Evolutionary conservation across 1,284 basidiomycete species (phyloP).

Genomic region (Phylloboletellus chloephorus): DNA sequence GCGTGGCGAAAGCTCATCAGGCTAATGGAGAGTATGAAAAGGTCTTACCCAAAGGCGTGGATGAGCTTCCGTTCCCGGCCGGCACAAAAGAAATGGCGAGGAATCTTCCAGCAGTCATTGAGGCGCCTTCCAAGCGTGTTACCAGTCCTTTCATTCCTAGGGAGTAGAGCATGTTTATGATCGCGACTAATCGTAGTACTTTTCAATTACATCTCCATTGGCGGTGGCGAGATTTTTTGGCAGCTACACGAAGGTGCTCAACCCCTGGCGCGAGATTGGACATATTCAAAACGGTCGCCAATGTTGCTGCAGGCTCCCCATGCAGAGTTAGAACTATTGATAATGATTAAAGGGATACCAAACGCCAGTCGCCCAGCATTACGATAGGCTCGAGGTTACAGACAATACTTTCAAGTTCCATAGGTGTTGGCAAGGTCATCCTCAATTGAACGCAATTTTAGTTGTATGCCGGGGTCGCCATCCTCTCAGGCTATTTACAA

Average conservation of each 20-base stretch:
- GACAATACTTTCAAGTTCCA: too few species aligned
- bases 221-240: too few species aligned
- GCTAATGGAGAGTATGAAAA: slow-evolving; percentile 76
- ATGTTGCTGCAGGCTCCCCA: not conserved
- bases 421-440: too few species aligned
- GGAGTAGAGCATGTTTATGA: slow-evolving; percentile 43
- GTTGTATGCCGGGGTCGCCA: too few species aligned
- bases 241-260: not conserved
- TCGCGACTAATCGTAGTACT: slow-evolving; percentile 2
- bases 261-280: not conserved
- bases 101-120: slow-evolving; percentile 56
- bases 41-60: slow-evolving; percentile 78
- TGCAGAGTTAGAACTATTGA: too few species aligned
- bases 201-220: slow-evolving; percentile 5
- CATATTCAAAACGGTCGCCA: not conserved
- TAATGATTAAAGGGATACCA: too few species aligned
- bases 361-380: too few species aligned
- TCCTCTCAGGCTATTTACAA: too few species aligned
- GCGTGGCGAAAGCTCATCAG: slow-evolving; percentile 57
- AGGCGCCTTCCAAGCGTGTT: slow-evolving; percentile 60
- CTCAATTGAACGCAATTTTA: too few species aligned
- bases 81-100: slow-evolving; percentile 78
- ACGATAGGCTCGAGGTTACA: too few species aligned
- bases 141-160: slow-evolving; percentile 72
- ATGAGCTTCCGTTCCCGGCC: slow-evolving; percentile 87